Conservation (phyloP, 2,329 filamentous ascomycete species). For the Colletotrichum tofieldiae region DNA sequence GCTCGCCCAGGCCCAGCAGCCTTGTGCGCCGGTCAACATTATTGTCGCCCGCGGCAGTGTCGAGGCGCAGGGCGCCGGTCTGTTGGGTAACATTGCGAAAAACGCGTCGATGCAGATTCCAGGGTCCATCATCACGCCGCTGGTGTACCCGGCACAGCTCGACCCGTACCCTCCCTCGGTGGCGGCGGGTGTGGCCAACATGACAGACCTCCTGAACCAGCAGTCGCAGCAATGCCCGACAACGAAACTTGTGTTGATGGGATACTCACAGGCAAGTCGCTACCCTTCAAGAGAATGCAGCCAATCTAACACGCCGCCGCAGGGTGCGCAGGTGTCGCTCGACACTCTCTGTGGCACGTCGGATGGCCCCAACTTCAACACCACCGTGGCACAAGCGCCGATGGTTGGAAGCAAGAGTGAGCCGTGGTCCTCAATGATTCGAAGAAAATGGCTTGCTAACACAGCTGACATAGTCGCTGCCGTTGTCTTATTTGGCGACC, state of each 20-base stretch:
- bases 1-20: conserved; percentile 22
- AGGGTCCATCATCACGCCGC: conserved; percentile 52
- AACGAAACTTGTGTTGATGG: conserved; percentile 58
- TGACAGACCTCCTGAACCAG: conserved; percentile 51
- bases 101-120: conserved; percentile 51
- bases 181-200: conserved; percentile 50
- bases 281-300: neutral
- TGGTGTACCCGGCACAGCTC: conserved; percentile 59
- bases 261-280: conserved; percentile 57
- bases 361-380: conserved; percentile 47
- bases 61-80: conserved; percentile 54
- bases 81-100: conserved; percentile 53
- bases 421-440: conserved; percentile 14
- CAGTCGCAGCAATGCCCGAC: conserved; percentile 56
- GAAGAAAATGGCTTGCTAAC: neutral
- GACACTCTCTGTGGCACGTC: conserved; percentile 57
- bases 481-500: conserved; percentile 59
- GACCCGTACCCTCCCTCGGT: conserved; percentile 55
- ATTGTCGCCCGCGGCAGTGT: conserved; percentile 57
- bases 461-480: conserved; percentile 53
- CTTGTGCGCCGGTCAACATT: conserved; percentile 52
- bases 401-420: conserved; percentile 54
- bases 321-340: conserved; percentile 58
- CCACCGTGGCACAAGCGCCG: conserved; percentile 46
- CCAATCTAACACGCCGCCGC: neutral